Evolutionary conservation across 192 early-diverging fungal genomes (phyloP), one percentile per base, ranked within the genome.

Genomic region (Coemansia sp.): DNA sequence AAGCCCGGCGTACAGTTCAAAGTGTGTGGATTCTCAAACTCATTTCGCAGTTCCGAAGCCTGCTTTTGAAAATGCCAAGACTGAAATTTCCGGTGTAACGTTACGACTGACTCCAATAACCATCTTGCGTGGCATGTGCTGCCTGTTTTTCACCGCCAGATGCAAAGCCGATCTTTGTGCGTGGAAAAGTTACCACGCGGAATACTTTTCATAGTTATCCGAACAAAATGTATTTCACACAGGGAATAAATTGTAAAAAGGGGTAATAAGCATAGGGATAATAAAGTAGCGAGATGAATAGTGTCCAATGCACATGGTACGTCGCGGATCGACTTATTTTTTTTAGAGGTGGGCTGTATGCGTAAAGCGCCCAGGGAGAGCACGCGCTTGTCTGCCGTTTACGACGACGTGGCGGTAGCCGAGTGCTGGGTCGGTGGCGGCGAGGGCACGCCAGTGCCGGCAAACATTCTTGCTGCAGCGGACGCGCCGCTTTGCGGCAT

Each of bases 391-490:
- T 40, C 14, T 10, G 31, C 35, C 35, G n/a, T 18, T 16, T 21
- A 32, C 18, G 29, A 30, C 25, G 18, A 45, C 19, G 56, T 56
- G 18, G 59, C 64, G 5, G 63, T 44, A 3, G 64, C 45, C 11
- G 60, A 70, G 46, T 56, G 54, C 53, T 67, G 74, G 28, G 56
- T 64, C 25, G 60, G 58, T 14, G 69, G 61, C 23, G 69, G 62
- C 38, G 64, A 72, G 9, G 65, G 55, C 33, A 69, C 65, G 30
- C 64, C 65, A 3, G 68, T 30, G 22, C n/a, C 28, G 35, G 47
- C 58, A 29, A 68, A 54, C 75, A 72, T n/a, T 27, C 64, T 48
- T 14, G 61, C 49, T 35, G 58, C 25, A 11, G 55, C 38, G 6
- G 55, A 44, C 43, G 43, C 43, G 19, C 43, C 43, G 43, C 8